These are phyloP conservation scores for Petunia secreta DNA, from an alignment of 257 asterid genomes.

Conservation along the genomic window DNA sequence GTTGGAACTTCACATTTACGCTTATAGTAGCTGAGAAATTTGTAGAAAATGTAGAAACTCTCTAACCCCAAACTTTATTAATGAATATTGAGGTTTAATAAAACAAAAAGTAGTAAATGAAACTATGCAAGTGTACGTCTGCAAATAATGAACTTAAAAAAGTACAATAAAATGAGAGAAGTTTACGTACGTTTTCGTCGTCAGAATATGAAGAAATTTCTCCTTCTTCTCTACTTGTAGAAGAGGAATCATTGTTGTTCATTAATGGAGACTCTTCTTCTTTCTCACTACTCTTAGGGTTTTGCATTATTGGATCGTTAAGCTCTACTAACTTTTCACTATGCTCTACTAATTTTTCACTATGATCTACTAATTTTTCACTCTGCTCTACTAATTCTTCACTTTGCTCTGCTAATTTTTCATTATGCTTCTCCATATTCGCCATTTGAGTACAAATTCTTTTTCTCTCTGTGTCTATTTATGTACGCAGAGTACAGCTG, in stretches of 20 bases:
- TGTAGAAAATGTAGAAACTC: not conserved
- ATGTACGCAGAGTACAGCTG: too few relatives aligned
- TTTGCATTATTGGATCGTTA: not conserved
- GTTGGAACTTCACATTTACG: too few relatives aligned
- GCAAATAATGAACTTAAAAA: not conserved
- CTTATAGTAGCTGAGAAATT: too few relatives aligned
- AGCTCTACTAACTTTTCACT: not conserved
- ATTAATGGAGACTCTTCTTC: not conserved
- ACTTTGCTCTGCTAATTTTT: not conserved
- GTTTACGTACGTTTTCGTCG: constrained; percentile 27
- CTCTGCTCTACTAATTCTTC: not conserved
- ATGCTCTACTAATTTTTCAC: not conserved
- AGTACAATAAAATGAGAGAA: not conserved
- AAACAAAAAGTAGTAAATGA: too few relatives aligned
- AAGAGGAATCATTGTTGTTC: not conserved
- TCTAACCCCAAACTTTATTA: not conserved
- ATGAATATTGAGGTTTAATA: not conserved
- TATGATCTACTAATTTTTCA: not conserved
- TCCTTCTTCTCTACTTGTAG: constrained; percentile 51
- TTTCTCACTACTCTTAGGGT: constrained; percentile 1
- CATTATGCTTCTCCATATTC: not conserved
- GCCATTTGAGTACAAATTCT: not conserved
- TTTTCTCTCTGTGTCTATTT: not conserved
- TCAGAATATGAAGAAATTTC: constrained; percentile 41
- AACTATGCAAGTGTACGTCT: not conserved